Base-by-base conservation (phyloP, 345 rosid genomes). In the Moringa oleifera region DNA sequence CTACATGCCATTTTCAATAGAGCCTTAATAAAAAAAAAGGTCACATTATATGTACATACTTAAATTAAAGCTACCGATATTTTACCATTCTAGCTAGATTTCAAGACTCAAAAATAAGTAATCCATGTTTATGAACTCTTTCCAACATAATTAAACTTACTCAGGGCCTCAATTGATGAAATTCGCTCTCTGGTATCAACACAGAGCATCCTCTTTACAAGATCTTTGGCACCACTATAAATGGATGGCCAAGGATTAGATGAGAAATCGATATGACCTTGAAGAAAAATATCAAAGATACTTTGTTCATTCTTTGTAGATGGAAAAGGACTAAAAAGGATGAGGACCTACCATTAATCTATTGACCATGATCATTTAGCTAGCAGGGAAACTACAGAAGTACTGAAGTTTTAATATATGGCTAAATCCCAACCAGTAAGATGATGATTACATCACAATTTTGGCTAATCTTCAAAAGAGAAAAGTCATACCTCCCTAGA, bases 201-300 rank as follows among this genome's bases (percentile, higher is more conserved):
- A 7, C 55, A 61, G 18, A 94, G 73, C 99, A 94, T 90, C 79
- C 86, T 90, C 85, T 68, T 88, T 65, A 94, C 91, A 58, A 94
- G 88, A 83, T 88, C 97, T 74, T 88, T 90, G 64, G 97, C 97
- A 62, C 88, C 85, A 55, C 64, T 63, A 33, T 97, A 85, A 69
- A 94, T 71, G 3, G 81, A 65, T 20, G 99, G 95, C 97, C 99
- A 94, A 31, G 96, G 97, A 58, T 81, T 86, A 47, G 90, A 82
- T 36, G 79, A 75, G 79, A 94, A 90, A 77, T 94, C 96, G 63
- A 88, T 59, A 53, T 83, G 51, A 28, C 89, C 96, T 25, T 76
- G 69, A 46, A 84, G 81, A 76, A 94, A 54, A 37, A 90, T 68
- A 72, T 94, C 92, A 62, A 94, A 90, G 72, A 94, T 94, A 55